Percentiles rank a stretch among this genome's conserved stretches.
Conservation (phyloP, 1,284 basidiomycete species). For the Ganoderma multipileum region DNA sequence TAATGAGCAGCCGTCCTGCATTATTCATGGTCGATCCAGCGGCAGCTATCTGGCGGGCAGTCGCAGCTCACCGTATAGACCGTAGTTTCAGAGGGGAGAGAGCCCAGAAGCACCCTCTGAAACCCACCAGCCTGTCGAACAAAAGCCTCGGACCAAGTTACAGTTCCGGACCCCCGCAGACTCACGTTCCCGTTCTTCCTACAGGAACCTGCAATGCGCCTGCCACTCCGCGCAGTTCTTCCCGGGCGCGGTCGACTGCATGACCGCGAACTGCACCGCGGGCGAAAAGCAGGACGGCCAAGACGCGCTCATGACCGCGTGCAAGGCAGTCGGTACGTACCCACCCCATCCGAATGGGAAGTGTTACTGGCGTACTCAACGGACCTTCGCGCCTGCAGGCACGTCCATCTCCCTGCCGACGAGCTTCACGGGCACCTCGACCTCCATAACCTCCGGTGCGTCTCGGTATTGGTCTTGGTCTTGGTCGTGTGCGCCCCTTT, state of each 20-base stretch:
- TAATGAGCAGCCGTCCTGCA: too few relatives aligned
- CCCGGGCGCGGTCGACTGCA: slow-evolving; percentile 29
- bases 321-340: slow-evolving; percentile 24
- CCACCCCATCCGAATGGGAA: neutral
- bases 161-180: neutral
- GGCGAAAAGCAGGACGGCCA: slow-evolving; percentile 26
- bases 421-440: slow-evolving; percentile 8
- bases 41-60: neutral
- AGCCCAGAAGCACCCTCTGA: too few relatives aligned
- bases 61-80: too few relatives aligned
- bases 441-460: slow-evolving; percentile 26
- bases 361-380: neutral
- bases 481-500: neutral
- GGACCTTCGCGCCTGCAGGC: neutral
- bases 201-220: slow-evolving; percentile 29
- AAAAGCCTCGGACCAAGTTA: neutral
- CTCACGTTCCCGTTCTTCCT: too few relatives aligned
- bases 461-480: neutral
- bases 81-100: too few relatives aligned
- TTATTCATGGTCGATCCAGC: too few relatives aligned
- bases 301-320: slow-evolving; percentile 22
- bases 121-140: neutral
- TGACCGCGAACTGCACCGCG: slow-evolving; percentile 26
- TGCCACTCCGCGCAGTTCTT: slow-evolving; percentile 31
- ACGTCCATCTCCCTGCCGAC: slow-evolving; percentile 17